phyloP scores from a whole-genome alignment of 148 eudicot species.

The Amaranthus hypochondriacus region DNA sequence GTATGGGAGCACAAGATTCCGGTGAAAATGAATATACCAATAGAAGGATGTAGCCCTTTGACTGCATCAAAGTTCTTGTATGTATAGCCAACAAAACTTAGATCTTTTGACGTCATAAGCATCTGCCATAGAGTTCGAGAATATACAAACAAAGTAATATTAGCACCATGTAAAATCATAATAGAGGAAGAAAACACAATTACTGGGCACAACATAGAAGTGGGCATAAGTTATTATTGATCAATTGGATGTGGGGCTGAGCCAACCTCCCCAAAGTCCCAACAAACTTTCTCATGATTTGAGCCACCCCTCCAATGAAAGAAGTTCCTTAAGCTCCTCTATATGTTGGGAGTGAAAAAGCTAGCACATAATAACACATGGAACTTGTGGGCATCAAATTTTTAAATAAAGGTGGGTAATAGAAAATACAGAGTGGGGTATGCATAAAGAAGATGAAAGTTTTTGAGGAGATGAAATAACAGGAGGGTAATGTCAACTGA shows the following conservation, averaged over 20 bases:
- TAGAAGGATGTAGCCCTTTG: slow-evolving; percentile 61
- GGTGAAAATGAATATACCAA: slow-evolving; percentile 39
- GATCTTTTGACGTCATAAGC: slow-evolving; percentile 61
- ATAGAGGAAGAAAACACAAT: not conserved
- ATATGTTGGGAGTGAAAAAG: too few relatives aligned
- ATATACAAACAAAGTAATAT: slow-evolving; percentile 4
- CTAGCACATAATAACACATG: too few relatives aligned
- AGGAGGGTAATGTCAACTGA: too few relatives aligned
- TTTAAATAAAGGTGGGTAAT: too few relatives aligned
- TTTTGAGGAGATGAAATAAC: too few relatives aligned
- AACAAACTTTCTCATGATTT: too few relatives aligned
- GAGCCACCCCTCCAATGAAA: too few relatives aligned
- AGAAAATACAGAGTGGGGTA: too few relatives aligned
- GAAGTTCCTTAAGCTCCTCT: too few relatives aligned
- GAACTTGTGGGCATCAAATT: too few relatives aligned
- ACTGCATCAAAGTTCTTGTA: slow-evolving; percentile 95
- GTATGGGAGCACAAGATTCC: not conserved
- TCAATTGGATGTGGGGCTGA: not conserved
- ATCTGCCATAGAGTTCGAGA: slow-evolving; percentile 35
- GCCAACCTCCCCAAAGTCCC: too few relatives aligned
- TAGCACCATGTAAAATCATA: not conserved
- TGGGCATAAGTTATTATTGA: not conserved
- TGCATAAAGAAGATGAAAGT: too few relatives aligned
- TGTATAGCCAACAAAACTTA: slow-evolving; percentile 95
- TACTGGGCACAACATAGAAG: not conserved